phyloP scores from a whole-genome alignment of 179 eudicot genomes.

The Beta macrorhiza region DNA sequence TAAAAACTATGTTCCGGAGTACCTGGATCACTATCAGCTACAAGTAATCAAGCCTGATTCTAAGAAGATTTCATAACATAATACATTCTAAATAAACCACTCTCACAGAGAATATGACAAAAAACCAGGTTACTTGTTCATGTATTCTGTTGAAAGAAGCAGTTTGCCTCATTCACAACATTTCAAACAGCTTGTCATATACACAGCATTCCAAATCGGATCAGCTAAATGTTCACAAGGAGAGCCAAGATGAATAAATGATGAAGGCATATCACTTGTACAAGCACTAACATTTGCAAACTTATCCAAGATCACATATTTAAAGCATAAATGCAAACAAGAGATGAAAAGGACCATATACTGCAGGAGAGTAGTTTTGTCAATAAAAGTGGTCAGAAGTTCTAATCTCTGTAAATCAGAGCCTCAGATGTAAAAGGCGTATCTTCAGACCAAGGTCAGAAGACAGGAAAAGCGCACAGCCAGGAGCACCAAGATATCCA shows the following conservation, averaged over 20 bases:
- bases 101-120: neutral
- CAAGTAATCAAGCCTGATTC: neutral
- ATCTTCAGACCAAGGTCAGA: slow-evolving; percentile 4
- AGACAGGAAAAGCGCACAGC: neutral
- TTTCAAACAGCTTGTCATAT: neutral
- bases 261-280: neutral
- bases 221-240: neutral
- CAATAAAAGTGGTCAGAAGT: neutral
- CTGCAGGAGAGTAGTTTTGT: neutral
- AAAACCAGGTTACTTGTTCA: neutral
- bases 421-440: too few species aligned
- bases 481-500: neutral
- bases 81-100: neutral
- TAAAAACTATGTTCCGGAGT: neutral
- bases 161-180: neutral
- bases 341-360: neutral
- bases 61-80: neutral
- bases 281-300: neutral
- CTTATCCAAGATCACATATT: neutral
- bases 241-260: neutral
- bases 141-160: neutral
- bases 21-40: neutral
- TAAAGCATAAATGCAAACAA: neutral
- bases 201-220: neutral
- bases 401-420: neutral